Base-by-base conservation (phyloP, 148 eudicot genomes). In the Rhododendron henanense region DNA sequence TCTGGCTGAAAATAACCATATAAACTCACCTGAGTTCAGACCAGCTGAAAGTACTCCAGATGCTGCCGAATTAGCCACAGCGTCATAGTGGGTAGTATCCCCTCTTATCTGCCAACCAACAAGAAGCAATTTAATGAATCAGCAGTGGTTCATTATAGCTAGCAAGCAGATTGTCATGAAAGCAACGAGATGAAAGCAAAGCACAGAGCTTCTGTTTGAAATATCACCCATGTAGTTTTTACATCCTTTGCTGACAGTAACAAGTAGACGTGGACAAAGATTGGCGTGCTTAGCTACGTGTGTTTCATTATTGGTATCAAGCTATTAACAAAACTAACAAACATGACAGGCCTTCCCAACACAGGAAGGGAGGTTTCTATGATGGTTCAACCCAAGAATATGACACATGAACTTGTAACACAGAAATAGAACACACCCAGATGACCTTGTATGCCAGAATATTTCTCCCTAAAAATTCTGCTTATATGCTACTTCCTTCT, bases 1-100 rank as follows among this genome's bases (percentile, higher is more conserved):
- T 85, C 4, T 67, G 37, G 31, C 3, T 23, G 25, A 14, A 63
- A 81, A 57, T 37, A 45, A 80, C 3, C n/a, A 55, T 16, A 86
- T 45, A 39, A 67, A 55, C 83, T 13, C 82, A 97, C 99, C 99
- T 90, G 99, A 97, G 89, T 86, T 95, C 81, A 97, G 85, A 86
- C 98, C 96, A 41, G 99, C 98, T 44, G 98, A 92, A 28, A 93
- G 95, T 53, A 97, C 93, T 87, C 99, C 99, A 82, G 99, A 97
- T 82, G 98, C 92, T 25, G 98, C 98, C 25, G 99, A 93, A 89
- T 97, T 97, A 71, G 95, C 96, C 71, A 97, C 99, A 88, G 99
- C 98, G 85, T 97, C 99, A 85, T 97, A 97, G 90, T 97, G 99
- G 53, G 98, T 81, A 47, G 99, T 97, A 80, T 97, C 99, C 33